These are phyloP conservation scores for Phytophthora chlamydospora DNA, from an alignment of 352 stramenopile genomes.

Conservation along the genomic window DNA sequence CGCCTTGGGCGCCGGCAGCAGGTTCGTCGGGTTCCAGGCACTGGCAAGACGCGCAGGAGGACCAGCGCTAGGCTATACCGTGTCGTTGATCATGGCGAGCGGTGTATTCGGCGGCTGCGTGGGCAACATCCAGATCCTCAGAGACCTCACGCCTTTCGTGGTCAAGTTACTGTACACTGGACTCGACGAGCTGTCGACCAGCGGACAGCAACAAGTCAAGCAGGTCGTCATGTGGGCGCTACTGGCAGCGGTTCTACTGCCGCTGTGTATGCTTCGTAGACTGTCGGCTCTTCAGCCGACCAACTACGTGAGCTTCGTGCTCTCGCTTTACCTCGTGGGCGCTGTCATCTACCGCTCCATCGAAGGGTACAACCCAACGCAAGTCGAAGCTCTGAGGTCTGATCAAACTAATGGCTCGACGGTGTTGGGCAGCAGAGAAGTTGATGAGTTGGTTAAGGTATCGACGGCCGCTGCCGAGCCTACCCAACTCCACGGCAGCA, in stretches of 20 bases:
- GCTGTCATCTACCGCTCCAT: conserved; percentile 53
- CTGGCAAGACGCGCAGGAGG: conserved; percentile 32
- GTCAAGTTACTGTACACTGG: conserved; percentile 37
- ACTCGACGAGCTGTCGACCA: conserved; percentile 11
- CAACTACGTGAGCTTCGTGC: conserved; percentile 72
- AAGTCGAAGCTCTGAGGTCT: conserved; percentile 4
- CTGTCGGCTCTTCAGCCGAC: conserved; percentile 63
- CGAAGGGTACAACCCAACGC: conserved; percentile 15
- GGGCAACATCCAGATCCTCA: conserved; percentile 69
- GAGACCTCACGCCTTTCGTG: conserved; percentile 65
- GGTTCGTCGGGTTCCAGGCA: conserved; percentile 40
- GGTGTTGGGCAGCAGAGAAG: background rate
- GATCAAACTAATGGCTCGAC: conserved; percentile 22
- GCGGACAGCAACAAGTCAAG: conserved; percentile 19
- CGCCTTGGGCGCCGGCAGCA: conserved; percentile 49
- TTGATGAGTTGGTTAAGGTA: background rate
- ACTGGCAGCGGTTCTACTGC: conserved; percentile 52
- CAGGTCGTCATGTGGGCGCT: conserved; percentile 46
- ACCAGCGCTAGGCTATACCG: conserved; percentile 46
- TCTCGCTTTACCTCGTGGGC: conserved; percentile 63
- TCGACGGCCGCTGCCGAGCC: background rate
- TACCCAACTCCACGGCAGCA: conserved; percentile 14
- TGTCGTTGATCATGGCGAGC: conserved; percentile 58
- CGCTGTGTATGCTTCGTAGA: conserved; percentile 65
- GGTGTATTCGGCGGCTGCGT: conserved; percentile 70